Conservation (phyloP, 2,329 filamentous ascomycete species). For the Alternaria viburni region DNA sequence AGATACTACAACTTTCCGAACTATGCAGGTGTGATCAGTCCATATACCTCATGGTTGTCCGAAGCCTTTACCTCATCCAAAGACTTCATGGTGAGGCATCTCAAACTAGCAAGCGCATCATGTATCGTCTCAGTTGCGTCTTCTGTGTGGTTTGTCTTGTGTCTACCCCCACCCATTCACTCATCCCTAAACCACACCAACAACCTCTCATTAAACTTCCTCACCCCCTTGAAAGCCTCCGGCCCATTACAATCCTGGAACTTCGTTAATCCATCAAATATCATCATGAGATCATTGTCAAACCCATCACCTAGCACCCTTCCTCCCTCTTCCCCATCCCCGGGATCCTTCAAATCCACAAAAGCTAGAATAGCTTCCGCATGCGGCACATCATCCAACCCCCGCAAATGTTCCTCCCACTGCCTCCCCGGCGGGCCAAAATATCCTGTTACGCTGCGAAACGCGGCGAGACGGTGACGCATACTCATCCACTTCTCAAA, state of each 20-base stretch:
- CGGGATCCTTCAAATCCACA: conserved; percentile 2
- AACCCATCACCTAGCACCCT: neutral
- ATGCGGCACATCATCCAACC: neutral
- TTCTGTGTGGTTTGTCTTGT: neutral
- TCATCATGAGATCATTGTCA: conserved; percentile 11
- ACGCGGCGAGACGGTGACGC: conserved; percentile 8
- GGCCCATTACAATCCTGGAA: conserved; percentile 13
- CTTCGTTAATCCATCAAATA: conserved; percentile 19
- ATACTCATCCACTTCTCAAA: conserved; percentile 16
- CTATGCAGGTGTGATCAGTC: too few species aligned
- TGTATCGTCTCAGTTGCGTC: neutral
- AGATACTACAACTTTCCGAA: too few species aligned
- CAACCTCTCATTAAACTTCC: conserved; percentile 12
- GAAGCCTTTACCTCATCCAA: too few species aligned
- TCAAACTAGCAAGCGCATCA: too few species aligned
- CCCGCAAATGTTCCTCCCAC: conserved; percentile 14
- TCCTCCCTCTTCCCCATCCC: neutral
- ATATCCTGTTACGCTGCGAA: conserved; percentile 9
- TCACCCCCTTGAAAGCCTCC: conserved; percentile 11
- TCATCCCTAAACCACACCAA: conserved; percentile 13
- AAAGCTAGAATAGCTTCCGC: conserved; percentile 15
- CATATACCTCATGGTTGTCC: too few species aligned
- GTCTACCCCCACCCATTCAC: neutral
- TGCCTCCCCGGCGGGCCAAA: conserved; percentile 8
- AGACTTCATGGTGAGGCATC: too few species aligned